Conservation (phyloP, 176 grass and related monocot genomes). For the Secale cereale region DNA sequence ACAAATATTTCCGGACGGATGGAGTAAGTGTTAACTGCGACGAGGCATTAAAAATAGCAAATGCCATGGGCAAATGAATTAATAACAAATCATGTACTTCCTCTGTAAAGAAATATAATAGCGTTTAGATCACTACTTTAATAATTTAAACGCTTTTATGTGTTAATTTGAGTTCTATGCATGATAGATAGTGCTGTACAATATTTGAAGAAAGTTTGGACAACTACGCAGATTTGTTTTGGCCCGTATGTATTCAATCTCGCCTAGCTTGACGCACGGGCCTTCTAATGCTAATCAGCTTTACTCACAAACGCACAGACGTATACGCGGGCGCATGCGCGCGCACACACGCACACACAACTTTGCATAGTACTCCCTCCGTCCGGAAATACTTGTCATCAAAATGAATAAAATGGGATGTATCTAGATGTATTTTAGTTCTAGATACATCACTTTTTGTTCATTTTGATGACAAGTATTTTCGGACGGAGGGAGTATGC, state of each 20-base stretch:
- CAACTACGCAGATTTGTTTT: not conserved
- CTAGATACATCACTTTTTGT: too few relatives aligned
- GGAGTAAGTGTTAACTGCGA: not conserved
- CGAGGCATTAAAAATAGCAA: not conserved
- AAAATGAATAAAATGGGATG: too few relatives aligned
- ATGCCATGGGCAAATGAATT: not conserved
- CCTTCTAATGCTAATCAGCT: not conserved
- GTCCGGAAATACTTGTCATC: too few relatives aligned
- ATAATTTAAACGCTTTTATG: too few relatives aligned
- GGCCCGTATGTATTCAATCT: not conserved
- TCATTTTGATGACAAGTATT: too few relatives aligned
- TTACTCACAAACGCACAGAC: too few relatives aligned
- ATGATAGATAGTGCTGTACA: not conserved
- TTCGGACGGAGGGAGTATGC: too few relatives aligned
- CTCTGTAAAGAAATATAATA: too few relatives aligned
- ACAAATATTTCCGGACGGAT: too few relatives aligned
- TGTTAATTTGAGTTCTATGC: not conserved
- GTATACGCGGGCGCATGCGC: too few relatives aligned
- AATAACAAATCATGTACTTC: not conserved
- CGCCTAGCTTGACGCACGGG: not conserved
- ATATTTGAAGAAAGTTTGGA: not conserved
- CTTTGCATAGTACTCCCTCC: not conserved
- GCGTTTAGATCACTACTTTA: too few relatives aligned
- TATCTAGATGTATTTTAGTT: too few relatives aligned
- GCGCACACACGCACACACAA: not conserved